Evolutionary conservation across 2,329 filamentous ascomycete species (phyloP).

Genomic region (Alternaria conjuncta): DNA sequence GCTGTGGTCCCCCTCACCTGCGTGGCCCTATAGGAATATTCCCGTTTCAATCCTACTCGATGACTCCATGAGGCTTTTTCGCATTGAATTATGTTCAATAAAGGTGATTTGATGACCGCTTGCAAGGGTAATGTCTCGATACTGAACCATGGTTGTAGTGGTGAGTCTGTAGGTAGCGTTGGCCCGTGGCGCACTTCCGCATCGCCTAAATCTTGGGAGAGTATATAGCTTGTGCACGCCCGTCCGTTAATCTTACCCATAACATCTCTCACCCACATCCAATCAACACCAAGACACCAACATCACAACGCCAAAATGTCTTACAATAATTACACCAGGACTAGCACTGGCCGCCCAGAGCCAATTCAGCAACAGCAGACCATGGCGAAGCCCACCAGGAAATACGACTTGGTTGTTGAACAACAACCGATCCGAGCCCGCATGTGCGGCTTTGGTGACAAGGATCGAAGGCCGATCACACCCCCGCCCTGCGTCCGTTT

Average conservation of each 20-base stretch:
- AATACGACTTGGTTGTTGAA: constrained; percentile 72
- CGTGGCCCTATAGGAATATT: neutral
- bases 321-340: neutral
- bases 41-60: neutral
- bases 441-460: constrained; percentile 99
- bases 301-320: neutral
- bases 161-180: neutral
- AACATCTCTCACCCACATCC: neutral
- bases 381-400: neutral
- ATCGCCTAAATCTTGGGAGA: neutral
- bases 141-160: neutral
- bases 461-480: constrained; percentile 95
- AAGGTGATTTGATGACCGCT: neutral
- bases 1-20: neutral
- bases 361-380: neutral
- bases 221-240: neutral
- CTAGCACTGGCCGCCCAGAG: neutral
- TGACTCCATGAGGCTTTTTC: neutral
- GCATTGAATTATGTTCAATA: neutral
- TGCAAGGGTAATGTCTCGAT: neutral
- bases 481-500: constrained; percentile 91
- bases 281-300: neutral
- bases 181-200: neutral
- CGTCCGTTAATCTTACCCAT: neutral
- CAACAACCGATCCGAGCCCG: constrained; percentile 92